phyloP scores from a whole-genome alignment of 441 rosid species.

The Breynia disticha region DNA sequence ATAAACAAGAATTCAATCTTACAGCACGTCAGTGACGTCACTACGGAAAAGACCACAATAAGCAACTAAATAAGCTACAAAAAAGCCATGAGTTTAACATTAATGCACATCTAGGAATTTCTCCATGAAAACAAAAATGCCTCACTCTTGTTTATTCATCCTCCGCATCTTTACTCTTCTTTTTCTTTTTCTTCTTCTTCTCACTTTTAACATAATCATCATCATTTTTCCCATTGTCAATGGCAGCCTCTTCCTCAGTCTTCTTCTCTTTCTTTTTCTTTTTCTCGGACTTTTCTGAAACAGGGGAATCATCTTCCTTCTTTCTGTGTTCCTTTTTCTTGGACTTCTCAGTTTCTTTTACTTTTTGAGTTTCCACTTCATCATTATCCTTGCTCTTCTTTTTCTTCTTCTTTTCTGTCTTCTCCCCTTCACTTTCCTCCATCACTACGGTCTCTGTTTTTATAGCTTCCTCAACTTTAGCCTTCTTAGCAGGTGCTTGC shows the following conservation, averaged over 20 bases:
- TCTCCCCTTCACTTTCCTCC: slow-evolving; percentile 10
- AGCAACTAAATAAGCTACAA: too few relatives aligned
- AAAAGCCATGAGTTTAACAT: slow-evolving; percentile 5
- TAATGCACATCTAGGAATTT: slow-evolving; percentile 1
- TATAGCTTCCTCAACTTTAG: slow-evolving; percentile 23
- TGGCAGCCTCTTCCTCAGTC: slow-evolving; percentile 9
- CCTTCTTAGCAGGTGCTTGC: slow-evolving; percentile 41
- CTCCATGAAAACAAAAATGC: slow-evolving; percentile 1
- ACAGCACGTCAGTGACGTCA: too few relatives aligned
- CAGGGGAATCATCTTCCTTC: slow-evolving; percentile 26
- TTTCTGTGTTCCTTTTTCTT: slow-evolving; percentile 48
- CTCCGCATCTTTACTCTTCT: slow-evolving; percentile 41
- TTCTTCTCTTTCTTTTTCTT: slow-evolving; percentile 22
- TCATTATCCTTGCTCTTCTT: slow-evolving; percentile 15
- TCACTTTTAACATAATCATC: slow-evolving; percentile 23
- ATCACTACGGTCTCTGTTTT: slow-evolving; percentile 9
- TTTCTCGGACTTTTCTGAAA: slow-evolving; percentile 15
- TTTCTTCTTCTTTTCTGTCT: slow-evolving; percentile 16
- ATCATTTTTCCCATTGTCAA: background rate
- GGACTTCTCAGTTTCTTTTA: slow-evolving; percentile 24
- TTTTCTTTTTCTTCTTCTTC: slow-evolving; percentile 56
- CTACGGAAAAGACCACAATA: too few relatives aligned
- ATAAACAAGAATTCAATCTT: too few relatives aligned
- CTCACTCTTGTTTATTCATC: slow-evolving; percentile 18
- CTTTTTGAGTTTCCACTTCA: slow-evolving; percentile 12